Conservation (phyloP, 805 yeast species). For the Nakazawaea peltata region DNA sequence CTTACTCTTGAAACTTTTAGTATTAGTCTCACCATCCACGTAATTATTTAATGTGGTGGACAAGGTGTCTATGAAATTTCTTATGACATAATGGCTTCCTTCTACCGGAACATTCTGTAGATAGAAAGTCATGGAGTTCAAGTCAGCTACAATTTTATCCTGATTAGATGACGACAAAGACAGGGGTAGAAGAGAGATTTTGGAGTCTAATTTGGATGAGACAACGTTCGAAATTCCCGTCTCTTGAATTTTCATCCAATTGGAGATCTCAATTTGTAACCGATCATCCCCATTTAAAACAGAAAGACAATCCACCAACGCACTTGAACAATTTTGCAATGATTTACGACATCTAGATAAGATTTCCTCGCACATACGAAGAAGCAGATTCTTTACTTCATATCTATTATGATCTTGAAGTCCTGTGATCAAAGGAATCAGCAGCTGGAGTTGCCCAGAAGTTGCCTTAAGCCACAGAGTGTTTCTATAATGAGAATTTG, state of each 20-base stretch:
- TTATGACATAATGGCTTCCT: background rate
- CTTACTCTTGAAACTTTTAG: constrained; percentile 5
- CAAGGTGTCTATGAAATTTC: background rate
- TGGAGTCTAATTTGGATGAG: background rate
- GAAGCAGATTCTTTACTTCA: constrained; percentile 21
- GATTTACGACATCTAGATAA: no score
- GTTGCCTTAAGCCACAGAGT: constrained; percentile 50
- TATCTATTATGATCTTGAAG: constrained; percentile 20
- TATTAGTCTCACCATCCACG: constrained; percentile 1
- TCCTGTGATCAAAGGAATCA: constrained; percentile 28
- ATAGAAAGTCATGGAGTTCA: constrained; percentile 6
- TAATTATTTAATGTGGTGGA: background rate
- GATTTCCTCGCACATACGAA: constrained; percentile 4
- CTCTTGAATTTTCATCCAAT: no score
- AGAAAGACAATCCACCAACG: constrained; percentile 28
- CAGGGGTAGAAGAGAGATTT: background rate
- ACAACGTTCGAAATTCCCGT: no score
- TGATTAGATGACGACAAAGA: constrained; percentile 20
- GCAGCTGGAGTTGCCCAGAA: constrained; percentile 37
- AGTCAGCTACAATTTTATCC: constrained; percentile 11
- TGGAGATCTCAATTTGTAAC: no score
- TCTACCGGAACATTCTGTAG: background rate
- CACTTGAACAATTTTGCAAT: constrained; percentile 19
- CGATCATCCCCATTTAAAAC: no score
- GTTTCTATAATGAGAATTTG: constrained; percentile 29